Percentiles rank a stretch among this genome's conserved stretches.
Conservation (phyloP, 305 asterid species). For the Andrographis paniculata region DNA sequence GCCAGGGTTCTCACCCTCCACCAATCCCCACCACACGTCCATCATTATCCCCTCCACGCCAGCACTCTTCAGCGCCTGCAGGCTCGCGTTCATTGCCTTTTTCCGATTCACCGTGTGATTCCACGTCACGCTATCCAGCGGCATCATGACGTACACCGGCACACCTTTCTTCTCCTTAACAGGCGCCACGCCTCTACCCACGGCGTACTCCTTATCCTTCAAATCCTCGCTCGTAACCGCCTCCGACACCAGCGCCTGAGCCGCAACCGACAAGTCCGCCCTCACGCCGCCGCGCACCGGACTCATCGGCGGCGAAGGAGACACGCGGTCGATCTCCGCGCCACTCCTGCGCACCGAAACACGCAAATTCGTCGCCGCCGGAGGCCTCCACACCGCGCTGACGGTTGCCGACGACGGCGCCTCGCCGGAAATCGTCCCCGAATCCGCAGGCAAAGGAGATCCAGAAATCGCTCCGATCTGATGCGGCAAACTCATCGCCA, state of each 20-base stretch:
- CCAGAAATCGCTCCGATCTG: slow-evolving; percentile 77
- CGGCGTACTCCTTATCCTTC: slow-evolving; percentile 18
- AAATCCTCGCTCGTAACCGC: slow-evolving; percentile 13
- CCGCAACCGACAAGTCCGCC: slow-evolving; percentile 56
- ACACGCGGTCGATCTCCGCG: slow-evolving; percentile 41
- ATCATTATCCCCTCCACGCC: slow-evolving; percentile 97
- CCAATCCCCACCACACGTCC: slow-evolving; percentile 99
- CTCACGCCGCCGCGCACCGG: slow-evolving; percentile 50
- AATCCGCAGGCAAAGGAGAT: slow-evolving; percentile 29
- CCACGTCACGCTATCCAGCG: slow-evolving; percentile 85
- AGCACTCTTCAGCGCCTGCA: slow-evolving; percentile 86
- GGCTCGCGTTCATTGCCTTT: slow-evolving; percentile 92
- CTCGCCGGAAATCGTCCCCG: slow-evolving; percentile 25
- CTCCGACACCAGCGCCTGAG: slow-evolving; percentile 52
- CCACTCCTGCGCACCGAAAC: slow-evolving; percentile 33
- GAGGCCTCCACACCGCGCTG: slow-evolving; percentile 50
- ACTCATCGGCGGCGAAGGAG: slow-evolving; percentile 81
- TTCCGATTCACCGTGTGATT: slow-evolving; percentile 70
- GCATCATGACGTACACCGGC: slow-evolving; percentile 97
- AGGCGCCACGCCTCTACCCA: slow-evolving; percentile 23
- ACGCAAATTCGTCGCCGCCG: slow-evolving; percentile 33
- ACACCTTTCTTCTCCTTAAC: slow-evolving; percentile 42
- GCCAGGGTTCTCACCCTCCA: slow-evolving; percentile 72
- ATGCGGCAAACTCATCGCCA: slow-evolving; percentile 82
- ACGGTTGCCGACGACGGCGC: slow-evolving; percentile 34